phyloP scores from a whole-genome alignment of 2,329 filamentous ascomycete genomes.

The Coniochaeta ligniaria region DNA sequence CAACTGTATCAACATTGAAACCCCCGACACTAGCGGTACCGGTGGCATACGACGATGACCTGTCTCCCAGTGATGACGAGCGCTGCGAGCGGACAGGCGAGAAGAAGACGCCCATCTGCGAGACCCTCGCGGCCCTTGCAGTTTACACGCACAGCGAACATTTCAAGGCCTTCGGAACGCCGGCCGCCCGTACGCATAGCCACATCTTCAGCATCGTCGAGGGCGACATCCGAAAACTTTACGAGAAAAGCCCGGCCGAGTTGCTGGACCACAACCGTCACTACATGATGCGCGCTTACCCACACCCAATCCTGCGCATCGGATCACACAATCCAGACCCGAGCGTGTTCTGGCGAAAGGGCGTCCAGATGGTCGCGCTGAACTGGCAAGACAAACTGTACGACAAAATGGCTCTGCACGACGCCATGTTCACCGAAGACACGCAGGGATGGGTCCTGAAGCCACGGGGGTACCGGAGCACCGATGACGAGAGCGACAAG shows the following conservation, averaged over 20 bases:
- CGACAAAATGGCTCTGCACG: constrained; percentile 90
- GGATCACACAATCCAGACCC: constrained; percentile 94
- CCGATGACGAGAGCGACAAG: constrained; percentile 31
- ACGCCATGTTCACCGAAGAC: constrained; percentile 90
- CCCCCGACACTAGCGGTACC: constrained; percentile 23
- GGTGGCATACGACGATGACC: constrained; percentile 37
- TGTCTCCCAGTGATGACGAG: constrained; percentile 8
- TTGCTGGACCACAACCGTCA: constrained; percentile 83
- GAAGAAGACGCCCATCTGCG: constrained; percentile 55
- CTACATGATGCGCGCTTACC: constrained; percentile 89
- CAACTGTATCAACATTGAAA: constrained; percentile 15
- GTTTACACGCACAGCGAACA: constrained; percentile 84
- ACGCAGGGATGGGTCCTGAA: constrained; percentile 82
- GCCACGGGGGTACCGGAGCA: constrained; percentile 62
- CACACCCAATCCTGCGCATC: constrained; percentile 62
- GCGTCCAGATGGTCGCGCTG: constrained; percentile 94
- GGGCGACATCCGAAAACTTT: constrained; percentile 56
- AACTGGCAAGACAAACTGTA: constrained; percentile 92
- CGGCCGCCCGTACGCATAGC: constrained; percentile 49
- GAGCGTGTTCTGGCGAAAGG: constrained; percentile 82
- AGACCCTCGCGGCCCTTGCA: constrained; percentile 65
- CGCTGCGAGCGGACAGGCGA: constrained; percentile 14
- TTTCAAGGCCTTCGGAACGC: constrained; percentile 65
- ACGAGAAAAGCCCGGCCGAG: constrained; percentile 50
- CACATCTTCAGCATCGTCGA: constrained; percentile 89